These are phyloP conservation scores for Pseudozyma thailandica DNA, from an alignment of 1,284 basidiomycete genomes.

Conservation along the genomic window DNA sequence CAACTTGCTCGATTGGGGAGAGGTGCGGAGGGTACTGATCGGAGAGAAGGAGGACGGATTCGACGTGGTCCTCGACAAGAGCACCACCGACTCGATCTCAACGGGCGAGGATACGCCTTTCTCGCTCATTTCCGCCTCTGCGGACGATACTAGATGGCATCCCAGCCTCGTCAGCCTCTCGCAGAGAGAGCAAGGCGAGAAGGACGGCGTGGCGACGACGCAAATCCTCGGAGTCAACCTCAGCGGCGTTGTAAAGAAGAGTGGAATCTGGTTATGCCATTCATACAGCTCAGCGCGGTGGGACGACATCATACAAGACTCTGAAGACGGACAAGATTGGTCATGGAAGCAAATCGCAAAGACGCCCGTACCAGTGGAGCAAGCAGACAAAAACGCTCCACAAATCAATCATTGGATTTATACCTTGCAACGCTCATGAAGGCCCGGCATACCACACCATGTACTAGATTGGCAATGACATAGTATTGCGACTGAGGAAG, in stretches of 20 bases:
- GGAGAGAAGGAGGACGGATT: conserved; percentile 1
- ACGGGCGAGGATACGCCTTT: conserved; percentile 23
- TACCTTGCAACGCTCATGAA: conserved; percentile 23
- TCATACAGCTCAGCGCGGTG: conserved; percentile 37
- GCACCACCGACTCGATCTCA: conserved; percentile 43
- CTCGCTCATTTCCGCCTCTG: neutral
- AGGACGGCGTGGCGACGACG: conserved; percentile 8
- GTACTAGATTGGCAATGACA: neutral
- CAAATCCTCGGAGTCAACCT: conserved; percentile 30
- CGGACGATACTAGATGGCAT: neutral
- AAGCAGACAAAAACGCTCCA: conserved; percentile 19
- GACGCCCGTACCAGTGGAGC: conserved; percentile 12
- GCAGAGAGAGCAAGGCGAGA: neutral
- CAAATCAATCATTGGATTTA: conserved; percentile 33
- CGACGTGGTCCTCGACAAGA: conserved; percentile 47
- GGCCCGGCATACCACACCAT: neutral
- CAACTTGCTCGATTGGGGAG: conserved; percentile 24
- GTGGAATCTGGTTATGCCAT: conserved; percentile 30
- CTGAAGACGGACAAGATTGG: neutral
- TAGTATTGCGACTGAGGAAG: neutral
- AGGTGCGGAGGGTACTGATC: neutral
- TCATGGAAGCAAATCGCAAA: conserved; percentile 10
- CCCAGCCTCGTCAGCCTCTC: neutral
- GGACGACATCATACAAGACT: conserved; percentile 11
- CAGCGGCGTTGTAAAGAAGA: neutral